Evolutionary conservation across 75 land plant species (phyloP).

Genomic region (Selaginella tamariscina): DNA sequence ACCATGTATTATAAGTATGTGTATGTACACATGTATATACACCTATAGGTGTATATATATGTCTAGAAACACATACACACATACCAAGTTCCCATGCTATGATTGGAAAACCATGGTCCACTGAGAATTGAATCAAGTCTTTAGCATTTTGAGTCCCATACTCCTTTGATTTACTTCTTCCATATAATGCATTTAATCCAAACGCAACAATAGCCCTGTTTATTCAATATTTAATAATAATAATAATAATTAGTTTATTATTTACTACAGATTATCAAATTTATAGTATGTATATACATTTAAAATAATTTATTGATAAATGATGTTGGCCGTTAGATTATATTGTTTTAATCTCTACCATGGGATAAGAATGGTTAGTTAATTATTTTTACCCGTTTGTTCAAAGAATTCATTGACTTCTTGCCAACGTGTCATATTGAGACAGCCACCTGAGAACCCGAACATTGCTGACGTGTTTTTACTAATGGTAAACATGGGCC

Average conservation of each 20-base stretch:
- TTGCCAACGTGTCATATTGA: constrained; percentile 78
- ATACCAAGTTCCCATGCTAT: constrained; percentile 89
- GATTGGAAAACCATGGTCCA: constrained; percentile 49
- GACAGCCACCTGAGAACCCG: constrained; percentile 72
- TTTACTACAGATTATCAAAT: no score
- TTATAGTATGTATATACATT: no score
- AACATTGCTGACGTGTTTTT: constrained; percentile 49
- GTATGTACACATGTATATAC: not conserved
- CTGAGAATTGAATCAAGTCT: constrained; percentile 57
- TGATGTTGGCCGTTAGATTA: no score
- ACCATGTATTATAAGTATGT: not conserved
- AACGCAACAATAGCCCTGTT: constrained; percentile 36
- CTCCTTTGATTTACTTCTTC: constrained; percentile 12
- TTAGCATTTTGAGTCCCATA: constrained; percentile 41
- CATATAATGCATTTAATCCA: constrained; percentile 40
- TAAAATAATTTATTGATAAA: no score
- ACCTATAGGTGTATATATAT: not conserved
- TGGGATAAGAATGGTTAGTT: no score
- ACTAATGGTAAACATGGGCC: constrained; percentile 43
- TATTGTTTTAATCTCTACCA: no score
- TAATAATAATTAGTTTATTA: no score
- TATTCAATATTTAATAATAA: no score
- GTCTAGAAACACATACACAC: not conserved
- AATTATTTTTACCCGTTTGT: constrained; percentile 54
- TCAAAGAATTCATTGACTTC: constrained; percentile 53